A percentile compares a stretch with the other conserved stretches of the same genome.
phyloP scores from a whole-genome alignment of 129 eudicot species.

The carrot (Daucus carota) region DNA sequence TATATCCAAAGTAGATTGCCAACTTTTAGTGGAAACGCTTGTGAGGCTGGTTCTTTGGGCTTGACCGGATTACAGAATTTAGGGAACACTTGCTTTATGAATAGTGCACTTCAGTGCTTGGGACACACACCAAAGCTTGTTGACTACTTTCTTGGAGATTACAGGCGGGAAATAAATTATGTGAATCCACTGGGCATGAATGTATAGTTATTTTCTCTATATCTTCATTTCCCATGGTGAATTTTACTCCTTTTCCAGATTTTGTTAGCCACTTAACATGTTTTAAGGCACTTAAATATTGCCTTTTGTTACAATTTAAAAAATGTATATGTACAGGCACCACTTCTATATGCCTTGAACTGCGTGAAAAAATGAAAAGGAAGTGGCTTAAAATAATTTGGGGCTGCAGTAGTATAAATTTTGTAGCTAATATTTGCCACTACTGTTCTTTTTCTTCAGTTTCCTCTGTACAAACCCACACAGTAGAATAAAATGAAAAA shows the following conservation, averaged over 20 bases:
- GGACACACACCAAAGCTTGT: slow-evolving; percentile 97
- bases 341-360: not conserved
- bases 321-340: not conserved
- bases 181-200: slow-evolving; percentile 97
- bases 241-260: not conserved
- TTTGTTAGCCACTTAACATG: not conserved
- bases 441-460: not conserved
- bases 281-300: not conserved
- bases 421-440: not conserved
- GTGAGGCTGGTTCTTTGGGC: slow-evolving; percentile 86
- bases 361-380: not conserved
- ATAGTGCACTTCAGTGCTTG: slow-evolving; percentile 95
- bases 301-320: not conserved
- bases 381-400: not conserved
- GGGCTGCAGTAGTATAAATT: not conserved
- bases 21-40: slow-evolving; percentile 33
- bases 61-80: slow-evolving; percentile 91
- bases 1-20: slow-evolving; percentile 35
- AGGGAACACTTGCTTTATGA: slow-evolving; percentile 98
- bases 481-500: not conserved
- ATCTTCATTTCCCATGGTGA: not conserved
- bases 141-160: slow-evolving; percentile 98
- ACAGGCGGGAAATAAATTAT: slow-evolving; percentile 74
- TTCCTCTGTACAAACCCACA: not conserved
- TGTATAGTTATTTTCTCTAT: slow-evolving; percentile 30